phyloP scores from a whole-genome alignment of 495 filamentous ascomycete genomes.

The Hypoxylon trugodes region DNA sequence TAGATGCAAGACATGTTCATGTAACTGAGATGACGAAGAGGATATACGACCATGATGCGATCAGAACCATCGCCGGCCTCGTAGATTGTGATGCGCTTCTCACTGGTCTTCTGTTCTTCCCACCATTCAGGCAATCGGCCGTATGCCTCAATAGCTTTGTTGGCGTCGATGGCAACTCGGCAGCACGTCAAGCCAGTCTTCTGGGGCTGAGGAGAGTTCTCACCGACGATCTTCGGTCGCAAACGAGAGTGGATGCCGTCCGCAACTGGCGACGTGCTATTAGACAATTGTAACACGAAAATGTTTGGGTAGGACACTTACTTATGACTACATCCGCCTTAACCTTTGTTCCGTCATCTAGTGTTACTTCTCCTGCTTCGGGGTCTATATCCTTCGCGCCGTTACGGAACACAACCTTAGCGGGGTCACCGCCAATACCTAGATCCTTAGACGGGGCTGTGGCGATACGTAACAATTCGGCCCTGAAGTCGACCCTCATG shows the following conservation, averaged over 20 bases:
- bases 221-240: slow-evolving; percentile 49
- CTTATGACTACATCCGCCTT: slow-evolving; percentile 58
- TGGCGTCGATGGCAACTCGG: slow-evolving; percentile 57
- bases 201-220: slow-evolving; percentile 46
- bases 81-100: slow-evolving; percentile 46
- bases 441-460: slow-evolving; percentile 42
- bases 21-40: slow-evolving; percentile 52
- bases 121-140: slow-evolving; percentile 41
- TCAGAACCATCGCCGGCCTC: slow-evolving; percentile 49
- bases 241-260: slow-evolving; percentile 61
- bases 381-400: slow-evolving; percentile 50
- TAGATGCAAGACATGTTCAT: slow-evolving; percentile 39
- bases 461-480: slow-evolving; percentile 46
- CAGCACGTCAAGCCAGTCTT: slow-evolving; percentile 63
- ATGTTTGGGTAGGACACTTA: neutral
- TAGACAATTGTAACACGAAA: neutral
- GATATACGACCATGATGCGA: slow-evolving; percentile 58
- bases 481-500: slow-evolving; percentile 57
- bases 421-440: slow-evolving; percentile 36
- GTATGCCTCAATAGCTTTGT: slow-evolving; percentile 49
- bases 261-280: slow-evolving; percentile 33
- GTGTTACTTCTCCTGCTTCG: slow-evolving; percentile 45
- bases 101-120: slow-evolving; percentile 38
- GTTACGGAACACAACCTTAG: slow-evolving; percentile 42
- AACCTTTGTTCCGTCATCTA: slow-evolving; percentile 46